Percentiles rank a stretch among this genome's conserved stretches.
Conservation (phyloP, 257 asterid species). For the Ocimum tenuiflorum region DNA sequence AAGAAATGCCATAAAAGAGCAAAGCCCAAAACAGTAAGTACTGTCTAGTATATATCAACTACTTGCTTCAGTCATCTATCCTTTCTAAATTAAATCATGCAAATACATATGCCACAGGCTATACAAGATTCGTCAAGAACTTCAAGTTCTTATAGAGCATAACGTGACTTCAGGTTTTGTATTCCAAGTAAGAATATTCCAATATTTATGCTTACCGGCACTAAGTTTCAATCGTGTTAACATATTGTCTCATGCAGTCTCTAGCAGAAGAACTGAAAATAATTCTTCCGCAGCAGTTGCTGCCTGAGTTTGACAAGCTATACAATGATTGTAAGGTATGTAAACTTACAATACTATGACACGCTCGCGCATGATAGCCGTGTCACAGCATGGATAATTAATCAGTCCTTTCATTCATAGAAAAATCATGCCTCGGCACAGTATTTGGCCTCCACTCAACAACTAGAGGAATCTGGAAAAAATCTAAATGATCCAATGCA, state of each 20-base stretch:
- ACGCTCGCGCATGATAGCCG: neutral
- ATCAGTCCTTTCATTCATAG: conserved; percentile 29
- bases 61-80: neutral
- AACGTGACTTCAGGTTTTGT: conserved; percentile 65
- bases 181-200: conserved; percentile 42
- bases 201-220: conserved; percentile 4
- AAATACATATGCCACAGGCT: conserved; percentile 36
- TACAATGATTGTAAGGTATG: conserved; percentile 42
- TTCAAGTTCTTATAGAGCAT: conserved; percentile 69
- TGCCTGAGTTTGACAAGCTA: conserved; percentile 40
- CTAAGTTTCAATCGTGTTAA: conserved; percentile 11
- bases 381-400: neutral
- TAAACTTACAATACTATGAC: neutral
- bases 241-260: conserved; percentile 35
- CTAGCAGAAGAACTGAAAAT: conserved; percentile 50
- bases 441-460: conserved; percentile 17
- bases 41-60: neutral
- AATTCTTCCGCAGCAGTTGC: conserved; percentile 44
- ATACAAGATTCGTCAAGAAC: conserved; percentile 56
- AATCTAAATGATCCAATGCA: conserved; percentile 41
- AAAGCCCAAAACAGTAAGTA: conserved; percentile 79
- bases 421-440: conserved; percentile 25
- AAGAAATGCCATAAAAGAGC: conserved; percentile 55
- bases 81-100: neutral
- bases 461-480: conserved; percentile 30